phyloP scores from a whole-genome alignment of 2,329 filamentous ascomycete species.

The Dothistroma septosporum region DNA sequence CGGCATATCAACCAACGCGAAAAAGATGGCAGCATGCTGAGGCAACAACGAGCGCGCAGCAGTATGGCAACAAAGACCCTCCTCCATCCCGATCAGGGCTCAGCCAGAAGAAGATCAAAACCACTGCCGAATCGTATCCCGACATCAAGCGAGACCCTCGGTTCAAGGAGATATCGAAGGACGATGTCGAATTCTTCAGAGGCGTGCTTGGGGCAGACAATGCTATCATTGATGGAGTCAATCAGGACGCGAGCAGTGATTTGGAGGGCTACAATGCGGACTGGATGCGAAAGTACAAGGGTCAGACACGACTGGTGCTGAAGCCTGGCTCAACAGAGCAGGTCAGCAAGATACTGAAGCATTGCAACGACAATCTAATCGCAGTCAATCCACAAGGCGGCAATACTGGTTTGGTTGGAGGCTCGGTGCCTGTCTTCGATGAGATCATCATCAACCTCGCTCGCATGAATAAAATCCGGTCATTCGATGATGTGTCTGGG shows the following conservation, averaged over 20 bases:
- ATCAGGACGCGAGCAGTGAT: constrained; percentile 68
- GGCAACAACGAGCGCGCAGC: constrained; percentile 31
- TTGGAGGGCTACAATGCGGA: constrained; percentile 91
- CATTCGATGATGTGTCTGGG: constrained; percentile 89
- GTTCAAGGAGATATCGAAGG: constrained; percentile 67
- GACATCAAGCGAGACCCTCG: constrained; percentile 72
- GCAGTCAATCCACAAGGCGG: constrained; percentile 96
- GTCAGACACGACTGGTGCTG: constrained; percentile 80
- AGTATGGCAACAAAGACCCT: constrained; percentile 26
- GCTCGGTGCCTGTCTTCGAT: constrained; percentile 94
- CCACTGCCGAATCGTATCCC: constrained; percentile 83
- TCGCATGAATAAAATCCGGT: constrained; percentile 86
- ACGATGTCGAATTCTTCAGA: constrained; percentile 81
- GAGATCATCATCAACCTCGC: constrained; percentile 91
- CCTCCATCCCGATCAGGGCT: constrained; percentile 26
- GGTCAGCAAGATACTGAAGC: constrained; percentile 83
- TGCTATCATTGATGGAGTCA: constrained; percentile 80
- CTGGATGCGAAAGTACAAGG: constrained; percentile 99
- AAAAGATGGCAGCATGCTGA: constrained; percentile 31
- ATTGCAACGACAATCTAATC: constrained; percentile 89
- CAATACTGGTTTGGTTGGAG: constrained; percentile 93
- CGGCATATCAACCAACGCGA: constrained; percentile 22
- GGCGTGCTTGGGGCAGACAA: constrained; percentile 72
- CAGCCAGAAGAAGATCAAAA: constrained; percentile 54
- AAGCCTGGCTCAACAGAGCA: constrained; percentile 81